These are phyloP conservation scores for Saccharomyces hybrid DNA, from an alignment of 1,139 yeast genomes.

Conservation along the genomic window DNA sequence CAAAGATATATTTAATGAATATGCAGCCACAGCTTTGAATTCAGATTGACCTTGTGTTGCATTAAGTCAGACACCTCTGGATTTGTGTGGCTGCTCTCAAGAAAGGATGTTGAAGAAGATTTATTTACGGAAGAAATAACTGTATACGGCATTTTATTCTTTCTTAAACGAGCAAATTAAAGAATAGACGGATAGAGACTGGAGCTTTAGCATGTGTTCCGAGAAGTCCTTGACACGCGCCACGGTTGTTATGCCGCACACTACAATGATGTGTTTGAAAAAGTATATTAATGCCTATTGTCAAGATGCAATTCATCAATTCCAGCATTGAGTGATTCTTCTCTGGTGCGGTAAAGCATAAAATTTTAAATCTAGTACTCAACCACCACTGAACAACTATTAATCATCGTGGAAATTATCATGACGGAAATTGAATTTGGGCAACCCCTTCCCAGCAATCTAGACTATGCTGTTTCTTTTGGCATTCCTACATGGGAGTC, in stretches of 20 bases:
- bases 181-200: background rate
- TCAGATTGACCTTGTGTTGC: background rate
- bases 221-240: background rate
- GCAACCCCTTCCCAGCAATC: constrained; percentile 77
- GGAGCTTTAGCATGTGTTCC: background rate
- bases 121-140: background rate
- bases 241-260: background rate
- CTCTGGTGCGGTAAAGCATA: background rate
- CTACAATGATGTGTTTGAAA: background rate
- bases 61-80: background rate
- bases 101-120: background rate
- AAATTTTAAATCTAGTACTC: background rate
- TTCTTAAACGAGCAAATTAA: background rate
- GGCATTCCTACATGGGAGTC: constrained; percentile 90
- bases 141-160: background rate
- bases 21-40: background rate
- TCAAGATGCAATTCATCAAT: background rate
- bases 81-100: background rate
- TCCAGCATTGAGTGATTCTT: background rate
- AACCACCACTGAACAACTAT: background rate
- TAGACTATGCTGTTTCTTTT: constrained; percentile 90
- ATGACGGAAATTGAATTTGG: constrained; percentile 43
- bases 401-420: background rate
- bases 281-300: background rate
- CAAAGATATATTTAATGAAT: no score